Base-by-base conservation (phyloP, 1,139 yeast species). In the Tardiomyces depauwii region DNA sequence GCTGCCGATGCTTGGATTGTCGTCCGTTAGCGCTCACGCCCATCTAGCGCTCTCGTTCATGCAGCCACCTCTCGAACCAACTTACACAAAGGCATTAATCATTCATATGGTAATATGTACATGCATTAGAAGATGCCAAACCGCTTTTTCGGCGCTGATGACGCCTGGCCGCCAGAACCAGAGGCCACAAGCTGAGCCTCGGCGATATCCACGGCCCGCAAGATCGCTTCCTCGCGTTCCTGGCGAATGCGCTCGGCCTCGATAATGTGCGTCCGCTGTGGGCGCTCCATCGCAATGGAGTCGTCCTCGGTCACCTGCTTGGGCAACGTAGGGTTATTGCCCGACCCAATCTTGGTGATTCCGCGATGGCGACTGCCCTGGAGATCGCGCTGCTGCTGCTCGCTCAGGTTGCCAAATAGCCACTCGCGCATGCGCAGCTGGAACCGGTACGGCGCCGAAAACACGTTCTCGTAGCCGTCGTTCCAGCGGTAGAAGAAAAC, bases 401-500 rank as follows among this genome's bases (percentile, higher is more conserved):
- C 78, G 2, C 73, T 64, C 49, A 85, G 66, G 23, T 64, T 64
- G 1, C 82, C 82, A 39, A 74, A 55, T 6, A 80, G 45, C 47
- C 62, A 55, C 51, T 80, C 81, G 56, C 83, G 76, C 44, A 74
- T 47, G 39, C 72, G 63, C 44, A 85, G 70, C 52, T 86, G 78
- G 39, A 71, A 64, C 45, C 91, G 63, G 60, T 84, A 79, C 45
- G 84, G 78, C 44, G 74, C 78, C 12, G 85, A 73, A 63, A 85
- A 80, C 2, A 83, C 78, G 56, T 84, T 81, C 52, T 85, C 93
- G 54, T 77, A 75, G 9, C 89, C 89, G 48, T 85, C 93, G 59
- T 86, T 84, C 95, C 95, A 85, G 47, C 89, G 70, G 60, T 81
- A 76, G 64, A 84, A 80, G 59, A 85, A 85, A 9, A 82, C 74